Evolutionary conservation across 805 yeast species (phyloP), one percentile per base, ranked within the genome.

Genomic region (Pichia scutulata): DNA sequence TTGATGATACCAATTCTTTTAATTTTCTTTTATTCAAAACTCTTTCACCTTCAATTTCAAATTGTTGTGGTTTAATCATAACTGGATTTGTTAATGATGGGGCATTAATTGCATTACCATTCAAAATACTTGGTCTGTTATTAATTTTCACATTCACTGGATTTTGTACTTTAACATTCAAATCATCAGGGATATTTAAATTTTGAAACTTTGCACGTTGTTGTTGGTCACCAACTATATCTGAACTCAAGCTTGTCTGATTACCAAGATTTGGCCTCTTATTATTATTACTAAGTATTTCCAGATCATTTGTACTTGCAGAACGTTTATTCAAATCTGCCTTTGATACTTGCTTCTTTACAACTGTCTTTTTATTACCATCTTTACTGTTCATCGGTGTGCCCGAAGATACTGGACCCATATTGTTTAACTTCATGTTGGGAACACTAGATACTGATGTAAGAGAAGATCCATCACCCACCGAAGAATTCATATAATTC

Each of bases 11-110:
- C 52, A 93, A 74, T 63, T 93, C 99, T 55, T 86, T 78, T 57
- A 93, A 74, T 65, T 93, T 93, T 47, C 99, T 75, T 66, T 93
- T 93, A 39, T 93, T 84, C 62, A 93, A 71, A 1, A 90, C 95
- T 25, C 97, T 70, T 45, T 86, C 89, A 8, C 87, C 84, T 54
- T 82, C 87, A 57, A 88, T 71, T 60, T 89, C 97, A 62, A 85
- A 87, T 5, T 85, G 81, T 21, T 96, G 97, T 43, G 90, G 76
- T 55, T 81, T 83, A 45, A 81, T 71, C 48, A 82, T 61, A 0
- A 86, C 87, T 0, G 97, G 97, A 2, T 89, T 79, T 16, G 87
- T 81, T 50, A 90, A 67, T 25, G 86, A 75, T 57, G 95, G 73
- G 50, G 84, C 70, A 68, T 81, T 70, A 52, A 84, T 76, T 1